Percentiles rank a stretch among this genome's conserved stretches.
Evolutionary conservation across 1,139 yeast genomes (phyloP).

Genomic region (Kazachstania sp.): DNA sequence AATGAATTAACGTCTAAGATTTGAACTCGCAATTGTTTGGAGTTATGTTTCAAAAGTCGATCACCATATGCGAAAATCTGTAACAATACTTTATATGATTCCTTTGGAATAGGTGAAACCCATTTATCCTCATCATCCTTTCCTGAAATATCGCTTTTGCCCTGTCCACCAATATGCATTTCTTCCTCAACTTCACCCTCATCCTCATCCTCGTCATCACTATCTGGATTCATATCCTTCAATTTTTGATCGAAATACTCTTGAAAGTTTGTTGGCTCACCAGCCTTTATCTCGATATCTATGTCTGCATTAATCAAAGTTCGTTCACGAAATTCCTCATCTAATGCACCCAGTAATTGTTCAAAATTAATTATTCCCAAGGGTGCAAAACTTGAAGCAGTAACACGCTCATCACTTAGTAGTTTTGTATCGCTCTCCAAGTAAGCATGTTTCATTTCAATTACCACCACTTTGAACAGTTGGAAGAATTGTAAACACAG

Average conservation of each 20-base stretch:
- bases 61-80: slow-evolving; percentile 64
- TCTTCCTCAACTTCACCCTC: slow-evolving; percentile 12
- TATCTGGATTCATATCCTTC: slow-evolving; percentile 16
- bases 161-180: not conserved
- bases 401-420: slow-evolving; percentile 8
- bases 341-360: slow-evolving; percentile 16
- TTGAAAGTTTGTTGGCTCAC: slow-evolving; percentile 22
- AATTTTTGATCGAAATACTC: slow-evolving; percentile 25
- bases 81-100: slow-evolving; percentile 49
- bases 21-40: slow-evolving; percentile 46
- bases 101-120: slow-evolving; percentile 56
- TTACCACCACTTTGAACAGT: slow-evolving; percentile 57
- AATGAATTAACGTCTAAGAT: slow-evolving; percentile 45
- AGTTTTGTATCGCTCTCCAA: slow-evolving; percentile 21
- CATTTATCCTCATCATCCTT: slow-evolving; percentile 34
- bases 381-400: slow-evolving; percentile 14
- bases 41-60: slow-evolving; percentile 59
- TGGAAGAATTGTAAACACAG: slow-evolving; percentile 68
- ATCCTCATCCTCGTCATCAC: slow-evolving; percentile 20
- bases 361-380: slow-evolving; percentile 21
- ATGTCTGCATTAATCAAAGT: slow-evolving; percentile 4
- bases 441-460: slow-evolving; percentile 42
- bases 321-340: slow-evolving; percentile 8
- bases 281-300: slow-evolving; percentile 12
- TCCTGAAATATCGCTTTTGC: not conserved